Conservation (phyloP, 352 stramenopile species). For the Globisporangium sylvaticum region DNA sequence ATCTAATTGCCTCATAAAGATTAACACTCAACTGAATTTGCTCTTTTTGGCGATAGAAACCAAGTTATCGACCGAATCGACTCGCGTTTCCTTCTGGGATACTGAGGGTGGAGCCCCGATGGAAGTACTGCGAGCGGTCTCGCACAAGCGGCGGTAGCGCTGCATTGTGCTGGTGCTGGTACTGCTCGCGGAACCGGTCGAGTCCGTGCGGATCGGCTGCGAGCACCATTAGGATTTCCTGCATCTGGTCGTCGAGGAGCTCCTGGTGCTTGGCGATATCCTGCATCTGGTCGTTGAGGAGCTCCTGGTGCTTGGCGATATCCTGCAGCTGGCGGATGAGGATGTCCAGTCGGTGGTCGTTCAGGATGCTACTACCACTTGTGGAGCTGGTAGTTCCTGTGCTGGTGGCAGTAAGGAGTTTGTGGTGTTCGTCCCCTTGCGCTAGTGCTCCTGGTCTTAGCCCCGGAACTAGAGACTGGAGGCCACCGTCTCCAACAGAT, state of each 20-base stretch:
- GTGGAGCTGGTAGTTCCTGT: background rate
- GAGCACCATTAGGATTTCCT: slow-evolving; percentile 19
- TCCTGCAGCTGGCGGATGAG: slow-evolving; percentile 28
- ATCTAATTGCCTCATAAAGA: background rate
- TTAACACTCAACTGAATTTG: background rate
- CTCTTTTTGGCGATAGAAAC: background rate
- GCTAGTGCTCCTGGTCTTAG: background rate
- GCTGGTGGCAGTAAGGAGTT: background rate
- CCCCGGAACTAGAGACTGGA: background rate
- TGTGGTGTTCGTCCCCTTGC: background rate
- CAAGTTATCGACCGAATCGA: background rate
- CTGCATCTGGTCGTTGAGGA: slow-evolving; percentile 26
- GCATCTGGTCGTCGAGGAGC: slow-evolving; percentile 27
- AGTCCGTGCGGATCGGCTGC: background rate
- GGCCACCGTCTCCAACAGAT: background rate
- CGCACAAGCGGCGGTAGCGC: slow-evolving; percentile 22
- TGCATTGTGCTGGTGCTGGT: slow-evolving; percentile 23
- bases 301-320: slow-evolving; percentile 30
- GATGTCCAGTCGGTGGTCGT: slow-evolving; percentile 17
- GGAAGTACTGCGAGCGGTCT: slow-evolving; percentile 21
- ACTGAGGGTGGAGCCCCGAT: background rate
- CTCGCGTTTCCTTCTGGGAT: background rate
- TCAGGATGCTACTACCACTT: background rate
- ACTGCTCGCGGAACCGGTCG: slow-evolving; percentile 35
- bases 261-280: slow-evolving; percentile 30